A percentile compares a stretch with the other conserved stretches of the same genome.
Evolutionary conservation across 805 yeast species (phyloP).

Genomic region (Priceomyces fermenticarens): DNA sequence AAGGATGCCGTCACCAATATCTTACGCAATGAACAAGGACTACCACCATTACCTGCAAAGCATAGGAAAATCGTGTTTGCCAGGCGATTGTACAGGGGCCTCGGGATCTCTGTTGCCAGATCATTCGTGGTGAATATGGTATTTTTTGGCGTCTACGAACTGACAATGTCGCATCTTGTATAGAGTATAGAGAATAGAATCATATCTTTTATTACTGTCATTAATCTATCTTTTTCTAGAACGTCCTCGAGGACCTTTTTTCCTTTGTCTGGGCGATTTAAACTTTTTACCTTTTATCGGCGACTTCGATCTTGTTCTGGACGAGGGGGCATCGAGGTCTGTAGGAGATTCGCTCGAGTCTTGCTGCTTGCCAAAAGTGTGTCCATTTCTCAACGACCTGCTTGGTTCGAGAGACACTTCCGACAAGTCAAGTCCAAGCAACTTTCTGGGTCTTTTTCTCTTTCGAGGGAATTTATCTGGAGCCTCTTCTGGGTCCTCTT

Average conservation of each 20-base stretch:
- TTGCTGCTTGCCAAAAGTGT: slow-evolving; percentile 12
- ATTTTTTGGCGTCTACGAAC: slow-evolving; percentile 72
- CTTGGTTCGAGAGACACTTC: slow-evolving; percentile 18
- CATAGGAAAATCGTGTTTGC: slow-evolving; percentile 26
- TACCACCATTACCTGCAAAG: slow-evolving; percentile 36
- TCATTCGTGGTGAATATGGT: slow-evolving; percentile 72
- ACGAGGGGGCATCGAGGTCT: slow-evolving; percentile 22
- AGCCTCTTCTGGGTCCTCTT: slow-evolving; percentile 1
- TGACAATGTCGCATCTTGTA: slow-evolving; percentile 52
- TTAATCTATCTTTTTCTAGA: slow-evolving; percentile 7
- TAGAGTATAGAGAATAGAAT: neutral
- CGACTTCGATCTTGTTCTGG: slow-evolving; percentile 33
- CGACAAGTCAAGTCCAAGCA: slow-evolving; percentile 23
- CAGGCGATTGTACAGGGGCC: slow-evolving; percentile 66
- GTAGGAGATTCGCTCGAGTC: neutral
- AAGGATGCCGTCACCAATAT: slow-evolving; percentile 69
- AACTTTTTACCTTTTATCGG: slow-evolving; percentile 18
- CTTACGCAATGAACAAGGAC: slow-evolving; percentile 48
- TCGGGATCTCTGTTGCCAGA: slow-evolving; percentile 70
- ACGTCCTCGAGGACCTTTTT: slow-evolving; percentile 16
- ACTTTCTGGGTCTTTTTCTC: slow-evolving; percentile 6
- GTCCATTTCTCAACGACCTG: slow-evolving; percentile 25
- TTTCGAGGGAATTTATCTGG: neutral
- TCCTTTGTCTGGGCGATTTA: slow-evolving; percentile 4
- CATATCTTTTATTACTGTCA: too few species aligned